These are phyloP conservation scores for Elongisporangium anandrum DNA, from an alignment of 352 stramenopile species.

Conservation along the genomic window DNA sequence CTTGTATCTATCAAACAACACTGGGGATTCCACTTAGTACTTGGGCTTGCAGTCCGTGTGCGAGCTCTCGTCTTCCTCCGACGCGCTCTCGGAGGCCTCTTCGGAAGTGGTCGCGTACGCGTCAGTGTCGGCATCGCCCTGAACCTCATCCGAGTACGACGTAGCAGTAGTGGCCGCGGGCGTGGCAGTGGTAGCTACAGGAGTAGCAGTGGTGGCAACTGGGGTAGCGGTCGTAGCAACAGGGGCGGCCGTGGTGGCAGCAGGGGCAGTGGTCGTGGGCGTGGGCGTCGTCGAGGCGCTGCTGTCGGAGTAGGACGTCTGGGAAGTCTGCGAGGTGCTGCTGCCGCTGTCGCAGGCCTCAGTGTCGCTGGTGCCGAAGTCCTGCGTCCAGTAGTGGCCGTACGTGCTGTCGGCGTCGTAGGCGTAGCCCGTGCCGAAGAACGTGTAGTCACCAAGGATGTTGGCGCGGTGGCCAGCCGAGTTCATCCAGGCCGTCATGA, in stretches of 20 bases:
- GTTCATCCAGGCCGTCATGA: conserved; percentile 41
- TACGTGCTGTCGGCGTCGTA: conserved; percentile 21
- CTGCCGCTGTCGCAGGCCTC: conserved; percentile 20
- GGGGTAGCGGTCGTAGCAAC: not conserved
- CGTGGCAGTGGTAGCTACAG: not conserved
- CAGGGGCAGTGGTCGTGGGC: conserved; percentile 3
- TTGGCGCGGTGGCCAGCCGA: conserved; percentile 30
- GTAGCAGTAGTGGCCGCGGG: conserved; percentile 3
- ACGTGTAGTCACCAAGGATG: conserved; percentile 33
- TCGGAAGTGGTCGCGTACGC: too few relatives aligned
- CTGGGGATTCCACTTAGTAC: not conserved
- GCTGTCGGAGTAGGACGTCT: not conserved
- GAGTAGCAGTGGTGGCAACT: conserved; percentile 1
- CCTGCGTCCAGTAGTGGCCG: conserved; percentile 54
- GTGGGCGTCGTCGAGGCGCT: conserved; percentile 1
- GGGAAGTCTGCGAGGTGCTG: not conserved
- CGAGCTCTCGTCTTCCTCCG: not conserved
- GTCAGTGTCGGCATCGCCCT: conserved; percentile 9
- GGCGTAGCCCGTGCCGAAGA: conserved; percentile 37
- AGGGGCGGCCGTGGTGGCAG: conserved; percentile 4
- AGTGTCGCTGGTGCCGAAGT: conserved; percentile 32
- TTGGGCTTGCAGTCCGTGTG: not conserved
- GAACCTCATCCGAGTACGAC: conserved; percentile 11
- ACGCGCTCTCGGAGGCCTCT: not conserved
- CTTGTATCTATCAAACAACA: not conserved